phyloP scores from a whole-genome alignment of 2,329 filamentous ascomycete species.

The Volutella citrinella region DNA sequence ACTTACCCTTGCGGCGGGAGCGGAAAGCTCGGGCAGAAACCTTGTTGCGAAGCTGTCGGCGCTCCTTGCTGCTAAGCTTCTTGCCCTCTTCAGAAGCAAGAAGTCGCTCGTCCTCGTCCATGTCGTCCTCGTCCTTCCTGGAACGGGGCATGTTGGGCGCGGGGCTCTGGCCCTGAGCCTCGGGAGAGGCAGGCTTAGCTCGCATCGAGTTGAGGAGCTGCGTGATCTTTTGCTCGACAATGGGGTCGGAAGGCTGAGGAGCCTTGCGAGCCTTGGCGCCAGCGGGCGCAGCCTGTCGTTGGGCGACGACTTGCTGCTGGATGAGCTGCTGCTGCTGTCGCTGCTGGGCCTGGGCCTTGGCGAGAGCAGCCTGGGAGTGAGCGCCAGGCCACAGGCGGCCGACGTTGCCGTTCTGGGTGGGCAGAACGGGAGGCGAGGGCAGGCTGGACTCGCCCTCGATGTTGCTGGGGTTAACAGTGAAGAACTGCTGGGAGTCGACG shows the following conservation, averaged over 20 bases:
- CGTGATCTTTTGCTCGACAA: conserved; percentile 89
- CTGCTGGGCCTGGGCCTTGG: conserved; percentile 69
- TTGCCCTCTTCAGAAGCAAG: conserved; percentile 97
- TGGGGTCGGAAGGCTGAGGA: conserved; percentile 58
- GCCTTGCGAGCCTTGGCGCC: conserved; percentile 47
- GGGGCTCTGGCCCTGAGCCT: conserved; percentile 42
- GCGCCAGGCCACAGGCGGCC: conserved; percentile 88
- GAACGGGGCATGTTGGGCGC: conserved; percentile 67
- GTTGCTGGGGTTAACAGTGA: conserved; percentile 69
- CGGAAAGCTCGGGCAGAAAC: conserved; percentile 97
- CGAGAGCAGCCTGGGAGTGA: conserved; percentile 83
- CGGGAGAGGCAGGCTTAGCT: conserved; percentile 59
- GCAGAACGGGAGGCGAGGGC: conserved; percentile 41
- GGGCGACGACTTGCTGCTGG: conserved; percentile 44
- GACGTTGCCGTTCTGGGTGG: conserved; percentile 51
- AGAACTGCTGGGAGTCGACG: conserved; percentile 63
- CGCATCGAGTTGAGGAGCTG: conserved; percentile 92
- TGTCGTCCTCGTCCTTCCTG: conserved; percentile 95
- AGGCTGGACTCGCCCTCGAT: conserved; percentile 55
- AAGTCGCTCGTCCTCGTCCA: conserved; percentile 95
- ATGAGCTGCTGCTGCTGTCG: conserved; percentile 62
- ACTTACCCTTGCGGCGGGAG: conserved; percentile 92
- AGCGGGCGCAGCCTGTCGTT: conserved; percentile 46
- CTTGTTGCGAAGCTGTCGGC: conserved; percentile 96
- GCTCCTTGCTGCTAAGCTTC: conserved; percentile 97